Conservation (phyloP, 1,284 basidiomycete genomes). For the Ceratorhiza oryzae-sativae region DNA sequence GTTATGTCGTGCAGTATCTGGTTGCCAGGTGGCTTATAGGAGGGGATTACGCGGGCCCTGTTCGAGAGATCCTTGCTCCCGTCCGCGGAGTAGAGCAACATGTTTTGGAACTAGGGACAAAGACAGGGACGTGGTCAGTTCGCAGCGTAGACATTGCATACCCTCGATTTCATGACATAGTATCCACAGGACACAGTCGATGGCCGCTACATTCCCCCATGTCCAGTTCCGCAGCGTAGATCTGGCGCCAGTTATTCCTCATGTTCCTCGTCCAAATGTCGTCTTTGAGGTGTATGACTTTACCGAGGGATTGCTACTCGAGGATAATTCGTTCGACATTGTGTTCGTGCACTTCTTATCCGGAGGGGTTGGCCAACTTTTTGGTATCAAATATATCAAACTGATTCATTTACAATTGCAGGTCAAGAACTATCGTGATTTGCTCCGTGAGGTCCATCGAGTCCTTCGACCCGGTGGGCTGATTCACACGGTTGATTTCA, state of each 20-base stretch:
- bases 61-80: not conserved
- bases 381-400: too few species aligned
- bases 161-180: too few species aligned
- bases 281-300: constrained; percentile 16
- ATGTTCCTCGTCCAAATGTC: constrained; percentile 7
- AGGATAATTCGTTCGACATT: constrained; percentile 1
- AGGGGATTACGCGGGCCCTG: not conserved
- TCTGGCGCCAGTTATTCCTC: not conserved
- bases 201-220: constrained; percentile 12
- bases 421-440: constrained; percentile 8
- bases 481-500: not conserved
- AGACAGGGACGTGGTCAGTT: constrained; percentile 20
- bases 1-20: constrained; percentile 12
- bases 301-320: constrained; percentile 7
- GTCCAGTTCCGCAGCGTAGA: constrained; percentile 15
- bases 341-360: not conserved
- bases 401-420: not conserved
- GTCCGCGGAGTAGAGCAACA: not conserved
- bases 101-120: constrained; percentile 13
- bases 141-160: too few species aligned
- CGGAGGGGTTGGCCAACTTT: not conserved
- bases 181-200: not conserved
- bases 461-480: constrained; percentile 25
- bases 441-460: constrained; percentile 6
- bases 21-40: not conserved